phyloP scores from a whole-genome alignment of 2,329 filamentous ascomycete species.

The Colletotrichum spinosum region DNA sequence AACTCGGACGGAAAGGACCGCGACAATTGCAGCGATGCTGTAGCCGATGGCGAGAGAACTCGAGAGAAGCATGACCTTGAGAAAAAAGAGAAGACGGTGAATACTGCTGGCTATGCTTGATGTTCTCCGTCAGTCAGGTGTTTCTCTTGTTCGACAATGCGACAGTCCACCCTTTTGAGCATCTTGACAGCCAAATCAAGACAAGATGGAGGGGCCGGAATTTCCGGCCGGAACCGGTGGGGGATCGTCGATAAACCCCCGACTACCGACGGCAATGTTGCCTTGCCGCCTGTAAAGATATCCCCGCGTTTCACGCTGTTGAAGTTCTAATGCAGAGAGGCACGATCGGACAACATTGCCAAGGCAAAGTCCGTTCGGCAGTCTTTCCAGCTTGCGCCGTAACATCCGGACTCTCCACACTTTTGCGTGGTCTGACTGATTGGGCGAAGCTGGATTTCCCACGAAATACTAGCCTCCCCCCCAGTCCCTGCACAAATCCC shows the following conservation, averaged over 20 bases:
- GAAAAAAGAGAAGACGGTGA: background rate
- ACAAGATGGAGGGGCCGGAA: background rate
- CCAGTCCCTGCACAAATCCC: background rate
- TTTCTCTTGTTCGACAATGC: too few species aligned
- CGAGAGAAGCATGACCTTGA: background rate
- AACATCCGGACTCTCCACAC: too few species aligned
- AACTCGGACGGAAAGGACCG: conserved; percentile 5
- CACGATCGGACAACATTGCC: background rate
- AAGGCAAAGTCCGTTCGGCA: background rate
- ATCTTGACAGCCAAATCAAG: background rate
- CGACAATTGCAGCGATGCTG: background rate
- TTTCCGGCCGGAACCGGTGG: background rate
- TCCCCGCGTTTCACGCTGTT: conserved; percentile 9
- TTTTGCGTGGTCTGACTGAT: too few species aligned
- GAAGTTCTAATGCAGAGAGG: background rate
- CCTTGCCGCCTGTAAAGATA: background rate
- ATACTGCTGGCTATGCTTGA: too few species aligned
- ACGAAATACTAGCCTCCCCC: conserved; percentile 1
- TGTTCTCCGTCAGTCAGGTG: too few species aligned
- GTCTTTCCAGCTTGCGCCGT: background rate
- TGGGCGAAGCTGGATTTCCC: background rate
- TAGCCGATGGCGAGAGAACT: background rate
- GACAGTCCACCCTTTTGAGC: conserved; percentile 1
- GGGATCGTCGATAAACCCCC: conserved; percentile 5
- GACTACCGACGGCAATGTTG: background rate